Percentiles rank a stretch among this genome's conserved stretches.
phyloP scores from a whole-genome alignment of 1,284 basidiomycete species.

The Fomitopsis palustris region DNA sequence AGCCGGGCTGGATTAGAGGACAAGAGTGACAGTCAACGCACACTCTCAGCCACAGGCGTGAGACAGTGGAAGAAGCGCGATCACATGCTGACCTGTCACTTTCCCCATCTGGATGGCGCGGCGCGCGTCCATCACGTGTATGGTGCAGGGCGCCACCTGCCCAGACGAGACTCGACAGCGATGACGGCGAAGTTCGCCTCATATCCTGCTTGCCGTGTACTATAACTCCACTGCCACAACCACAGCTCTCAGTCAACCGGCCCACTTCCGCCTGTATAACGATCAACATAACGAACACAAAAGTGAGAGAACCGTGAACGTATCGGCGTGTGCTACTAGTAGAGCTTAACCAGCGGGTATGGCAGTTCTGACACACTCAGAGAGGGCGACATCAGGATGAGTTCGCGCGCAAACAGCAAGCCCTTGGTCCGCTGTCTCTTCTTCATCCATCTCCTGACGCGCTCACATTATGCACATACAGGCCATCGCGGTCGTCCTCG shows the following conservation, averaged over 20 bases:
- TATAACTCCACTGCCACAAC: no score
- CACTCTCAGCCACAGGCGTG: no score
- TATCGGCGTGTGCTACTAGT: background rate
- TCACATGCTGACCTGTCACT: background rate
- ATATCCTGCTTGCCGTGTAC: no score
- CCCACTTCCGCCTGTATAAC: no score
- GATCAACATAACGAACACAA: no score
- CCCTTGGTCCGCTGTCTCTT: background rate
- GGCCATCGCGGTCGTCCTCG: conserved; percentile 23
- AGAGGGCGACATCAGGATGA: background rate
- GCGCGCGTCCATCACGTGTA: background rate
- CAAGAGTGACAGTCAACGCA: background rate
- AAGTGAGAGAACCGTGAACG: background rate
- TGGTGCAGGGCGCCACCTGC: background rate
- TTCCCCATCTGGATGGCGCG: background rate
- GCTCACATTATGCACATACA: background rate
- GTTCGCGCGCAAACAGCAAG: background rate
- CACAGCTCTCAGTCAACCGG: no score
- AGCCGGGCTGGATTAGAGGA: no score
- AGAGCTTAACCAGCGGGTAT: no score
- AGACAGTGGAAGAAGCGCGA: background rate
- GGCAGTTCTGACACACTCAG: background rate
- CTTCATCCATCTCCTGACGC: background rate
- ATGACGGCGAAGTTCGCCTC: no score
- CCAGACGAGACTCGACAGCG: background rate